Conservation (phyloP, 768 basidiomycete genomes). For the Cantharellus anzutake region DNA sequence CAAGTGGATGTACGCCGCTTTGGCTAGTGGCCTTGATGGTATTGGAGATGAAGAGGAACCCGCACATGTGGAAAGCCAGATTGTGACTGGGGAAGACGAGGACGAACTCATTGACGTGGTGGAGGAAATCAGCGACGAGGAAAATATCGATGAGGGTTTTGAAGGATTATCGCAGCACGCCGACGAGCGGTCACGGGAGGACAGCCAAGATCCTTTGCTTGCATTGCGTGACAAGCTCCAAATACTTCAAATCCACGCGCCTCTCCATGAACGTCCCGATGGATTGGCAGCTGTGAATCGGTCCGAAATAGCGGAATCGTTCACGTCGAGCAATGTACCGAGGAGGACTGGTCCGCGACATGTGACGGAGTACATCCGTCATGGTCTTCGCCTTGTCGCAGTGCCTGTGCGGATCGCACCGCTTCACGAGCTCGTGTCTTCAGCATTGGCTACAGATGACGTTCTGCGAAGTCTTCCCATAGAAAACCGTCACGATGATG, state of each 20-base stretch:
- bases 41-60: slow-evolving; percentile 1
- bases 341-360: not conserved
- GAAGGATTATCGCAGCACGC: not conserved
- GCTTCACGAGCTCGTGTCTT: not conserved
- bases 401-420: slow-evolving; percentile 1
- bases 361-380: slow-evolving; percentile 5
- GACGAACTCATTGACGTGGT: slow-evolving; percentile 8
- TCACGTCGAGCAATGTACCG: not conserved
- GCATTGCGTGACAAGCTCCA: not conserved
- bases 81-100: slow-evolving; percentile 1
- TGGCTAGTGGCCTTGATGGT: slow-evolving; percentile 6
- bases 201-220: not conserved
- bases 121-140: slow-evolving; percentile 8
- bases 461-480: not conserved
- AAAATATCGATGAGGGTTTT: not conserved
- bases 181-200: not conserved
- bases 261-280: not conserved
- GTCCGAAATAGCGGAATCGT: not conserved
- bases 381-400: slow-evolving; percentile 1
- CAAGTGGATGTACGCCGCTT: slow-evolving; percentile 5
- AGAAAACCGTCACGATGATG: not conserved
- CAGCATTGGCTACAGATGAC: not conserved
- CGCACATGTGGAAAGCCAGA: not conserved
- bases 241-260: not conserved
- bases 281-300: not conserved